Evolutionary conservation across 1,284 basidiomycete species (phyloP), one percentile per base, ranked within the genome.

Genomic region (Cryptococcus depauperatus): DNA sequence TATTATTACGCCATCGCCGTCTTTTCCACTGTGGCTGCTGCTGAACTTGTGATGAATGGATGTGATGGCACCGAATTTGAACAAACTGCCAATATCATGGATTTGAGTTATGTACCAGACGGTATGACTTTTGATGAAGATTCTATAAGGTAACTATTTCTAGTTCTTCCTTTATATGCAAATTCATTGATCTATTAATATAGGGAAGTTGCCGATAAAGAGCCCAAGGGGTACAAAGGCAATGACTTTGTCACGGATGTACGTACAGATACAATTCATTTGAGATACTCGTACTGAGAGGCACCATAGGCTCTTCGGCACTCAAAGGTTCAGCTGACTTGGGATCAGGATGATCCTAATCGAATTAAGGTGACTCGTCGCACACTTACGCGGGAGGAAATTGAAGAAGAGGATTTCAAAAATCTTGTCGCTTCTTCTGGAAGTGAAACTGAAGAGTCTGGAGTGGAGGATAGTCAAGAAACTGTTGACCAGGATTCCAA

Each of bases 311-410:
- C 92, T 6, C 79, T 99, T n/a, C 84, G 95, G 7, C 92, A 98
- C 68, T 98, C 95, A 11, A 92, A 90, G 73, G 93, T 98, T 56
- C 93, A 88, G 62, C 77, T 98, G 22, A 97, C 93, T 8, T 99
- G 95, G 95, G 95, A 98, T 62, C 88, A 92, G 54, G 95, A 98
- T 68, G 93, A 98, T 60, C 83, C 88, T 2, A 85, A 93, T 63
- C 83, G 95, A 16, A 78, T 76, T 50, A 81, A 82, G 47, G 61
- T 95, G 37, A 89, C 88, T 9, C 80, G 91, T 41, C 80, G 88
- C 34, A 73, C 77, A 11, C 74, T 95, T 42, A 81, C 84, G 0
- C 79, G 79, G 44, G 82, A 85, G 60, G 87, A 93, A 64, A 83
- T 95, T 28, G 88, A 92, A 41, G 85, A 91, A 50, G 79, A 80